Base-by-base conservation (phyloP, 345 rosid species). In the Populus davidiana region DNA sequence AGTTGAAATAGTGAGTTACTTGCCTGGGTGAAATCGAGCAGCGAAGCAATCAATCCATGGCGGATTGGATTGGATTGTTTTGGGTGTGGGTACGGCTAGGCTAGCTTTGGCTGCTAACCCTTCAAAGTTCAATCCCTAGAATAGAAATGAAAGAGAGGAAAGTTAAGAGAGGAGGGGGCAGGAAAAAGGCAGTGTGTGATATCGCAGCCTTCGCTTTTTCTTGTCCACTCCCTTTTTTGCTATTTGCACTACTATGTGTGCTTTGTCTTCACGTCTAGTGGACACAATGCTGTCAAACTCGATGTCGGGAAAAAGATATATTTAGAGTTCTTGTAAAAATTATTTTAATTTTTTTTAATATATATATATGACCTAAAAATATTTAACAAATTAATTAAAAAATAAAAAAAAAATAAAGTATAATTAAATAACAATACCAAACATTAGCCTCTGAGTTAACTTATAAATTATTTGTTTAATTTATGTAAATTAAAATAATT, bases 1-100 rank as follows among this genome's bases (percentile, higher is more conserved):
- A 25, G 16, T 84, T 90, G n/a, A 35, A 36, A 67, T 17, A 31
- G 70, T 4, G 39, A 69, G 70, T 9, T 8, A 69, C 52, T 6
- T 36, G 52, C 44, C 27, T 6, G 71, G 20, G 23, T 14, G 20
- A 66, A 66, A 65, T 14, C 33, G 38, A 35, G 6, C 69, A 35
- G 69, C 69, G 11, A 31, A 27, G 25, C 36, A 17, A 39, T 69
- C 72, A 43, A 69, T 69, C 72, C 72, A 69, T 69, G 72, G 20
- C 52, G 20, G 54, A 23, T 39, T 69, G 21, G 72, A 39, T 11
- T 21, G 71, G 10, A 31, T 20, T 33, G 70, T 61, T 23, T 33
- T 36, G 70, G 5, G 44, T 67, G 70, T 18, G 70, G 8, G 70
- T 16, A 13, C 25, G 29, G 47, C 6, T 67, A 12, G 49, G 47